Percentiles rank a stretch among this genome's conserved stretches.
Evolutionary conservation across 1,284 basidiomycete genomes (phyloP).

Genomic region (Rhodotorula sp.): DNA sequence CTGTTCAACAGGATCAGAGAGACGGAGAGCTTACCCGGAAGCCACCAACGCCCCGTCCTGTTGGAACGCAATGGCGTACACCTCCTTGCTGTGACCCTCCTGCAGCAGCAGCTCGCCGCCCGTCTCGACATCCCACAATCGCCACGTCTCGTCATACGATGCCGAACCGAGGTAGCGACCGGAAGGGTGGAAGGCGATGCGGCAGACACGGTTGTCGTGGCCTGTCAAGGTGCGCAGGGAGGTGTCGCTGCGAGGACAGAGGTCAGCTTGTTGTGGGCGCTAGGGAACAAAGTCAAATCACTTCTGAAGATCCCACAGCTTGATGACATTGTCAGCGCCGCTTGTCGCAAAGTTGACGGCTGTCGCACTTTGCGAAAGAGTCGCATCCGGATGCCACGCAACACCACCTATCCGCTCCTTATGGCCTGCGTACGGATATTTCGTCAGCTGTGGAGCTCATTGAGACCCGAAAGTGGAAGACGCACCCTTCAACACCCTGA

Average conservation of each 20-base stretch:
- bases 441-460: no score
- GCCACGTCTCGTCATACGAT: constrained; percentile 98
- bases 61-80: constrained; percentile 93
- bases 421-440: constrained; percentile 59
- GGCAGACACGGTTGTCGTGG: constrained; percentile 84
- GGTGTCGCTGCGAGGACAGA: constrained; percentile 58
- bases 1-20: background rate
- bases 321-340: constrained; percentile 78
- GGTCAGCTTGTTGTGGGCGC: background rate
- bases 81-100: constrained; percentile 96
- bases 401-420: constrained; percentile 89
- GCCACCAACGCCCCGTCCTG: constrained; percentile 88
- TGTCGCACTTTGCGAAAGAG: constrained; percentile 66
- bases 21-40: constrained; percentile 66
- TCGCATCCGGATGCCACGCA: constrained; percentile 95
- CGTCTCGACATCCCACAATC: constrained; percentile 87
- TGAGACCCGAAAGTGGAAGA: background rate
- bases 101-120: constrained; percentile 81
- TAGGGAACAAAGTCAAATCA: constrained; percentile 47
- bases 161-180: constrained; percentile 90
- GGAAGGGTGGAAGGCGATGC: constrained; percentile 93
- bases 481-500: constrained; percentile 67
- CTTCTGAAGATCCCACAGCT: constrained; percentile 86
- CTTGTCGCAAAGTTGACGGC: constrained; percentile 85
- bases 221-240: constrained; percentile 81